These are phyloP conservation scores for Aspergillus mulundensis DNA, from an alignment of 495 filamentous ascomycete species.

Conservation along the genomic window DNA sequence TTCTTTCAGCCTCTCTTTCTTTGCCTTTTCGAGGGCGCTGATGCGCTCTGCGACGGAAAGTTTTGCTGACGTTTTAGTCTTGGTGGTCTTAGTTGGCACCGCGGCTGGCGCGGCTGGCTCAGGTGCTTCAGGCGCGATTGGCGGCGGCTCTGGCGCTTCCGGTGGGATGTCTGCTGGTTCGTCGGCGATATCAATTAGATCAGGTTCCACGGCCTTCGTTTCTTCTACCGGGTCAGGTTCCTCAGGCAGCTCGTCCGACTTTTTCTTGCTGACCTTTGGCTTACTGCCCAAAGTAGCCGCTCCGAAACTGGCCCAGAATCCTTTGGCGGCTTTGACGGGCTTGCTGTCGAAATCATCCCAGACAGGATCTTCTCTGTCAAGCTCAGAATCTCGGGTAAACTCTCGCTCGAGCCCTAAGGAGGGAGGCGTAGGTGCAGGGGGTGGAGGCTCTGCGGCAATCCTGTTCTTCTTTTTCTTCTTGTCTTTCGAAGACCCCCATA, in stretches of 20 bases:
- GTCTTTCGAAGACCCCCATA: conserved; percentile 35
- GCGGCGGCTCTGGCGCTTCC: conserved; percentile 29
- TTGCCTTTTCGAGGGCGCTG: conserved; percentile 43
- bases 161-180: conserved; percentile 20
- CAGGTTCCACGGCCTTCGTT: conserved; percentile 25
- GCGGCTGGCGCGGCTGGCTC: conserved; percentile 34
- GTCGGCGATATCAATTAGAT: conserved; percentile 32
- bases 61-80: conserved; percentile 39
- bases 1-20: conserved; percentile 38
- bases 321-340: conserved; percentile 33
- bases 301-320: conserved; percentile 46
- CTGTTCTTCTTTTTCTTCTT: conserved; percentile 46
- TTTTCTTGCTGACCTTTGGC: conserved; percentile 34
- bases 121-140: conserved; percentile 24
- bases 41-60: conserved; percentile 47
- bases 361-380: conserved; percentile 27
- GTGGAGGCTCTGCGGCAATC: conserved; percentile 42
- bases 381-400: conserved; percentile 19
- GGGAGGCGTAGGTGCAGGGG: conserved; percentile 49
- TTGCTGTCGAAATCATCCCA: conserved; percentile 40
- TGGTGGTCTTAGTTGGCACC: conserved; percentile 35
- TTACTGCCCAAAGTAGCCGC: conserved; percentile 32
- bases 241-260: conserved; percentile 30
- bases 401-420: conserved; percentile 46
- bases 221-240: conserved; percentile 22